Conservation (phyloP, 2,329 filamentous ascomycete genomes). For the Rhynchosporium graminicola region DNA sequence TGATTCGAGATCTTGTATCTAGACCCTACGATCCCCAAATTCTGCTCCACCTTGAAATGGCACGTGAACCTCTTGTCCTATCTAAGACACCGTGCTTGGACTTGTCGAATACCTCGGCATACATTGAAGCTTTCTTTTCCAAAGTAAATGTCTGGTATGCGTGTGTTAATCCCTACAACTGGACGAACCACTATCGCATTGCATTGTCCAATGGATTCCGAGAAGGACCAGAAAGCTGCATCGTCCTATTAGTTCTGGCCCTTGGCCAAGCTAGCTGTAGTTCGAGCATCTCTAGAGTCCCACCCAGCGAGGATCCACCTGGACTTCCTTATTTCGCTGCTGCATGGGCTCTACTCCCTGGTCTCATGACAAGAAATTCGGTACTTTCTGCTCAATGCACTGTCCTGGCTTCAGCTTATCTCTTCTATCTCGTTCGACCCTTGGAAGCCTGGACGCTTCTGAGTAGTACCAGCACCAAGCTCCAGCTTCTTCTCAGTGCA, state of each 20-base stretch:
- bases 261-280: constrained; percentile 74
- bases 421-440: constrained; percentile 80
- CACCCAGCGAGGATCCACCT: constrained; percentile 69
- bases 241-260: constrained; percentile 75
- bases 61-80: constrained; percentile 70
- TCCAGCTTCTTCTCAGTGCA: constrained; percentile 75
- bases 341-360: constrained; percentile 75
- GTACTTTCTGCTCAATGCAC: constrained; percentile 79
- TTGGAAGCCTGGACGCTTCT: constrained; percentile 82
- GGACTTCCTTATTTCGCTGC: constrained; percentile 79
- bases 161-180: constrained; percentile 80
- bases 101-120: constrained; percentile 71
- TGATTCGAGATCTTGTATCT: constrained; percentile 76
- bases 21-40: constrained; percentile 78
- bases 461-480: constrained; percentile 77
- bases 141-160: constrained; percentile 85
- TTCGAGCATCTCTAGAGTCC: constrained; percentile 73
- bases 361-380: constrained; percentile 77
- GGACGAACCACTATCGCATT: constrained; percentile 73
- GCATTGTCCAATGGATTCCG: constrained; percentile 75
- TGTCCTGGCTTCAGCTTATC: constrained; percentile 76
- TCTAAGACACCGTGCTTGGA: constrained; percentile 68
- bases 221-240: constrained; percentile 79
- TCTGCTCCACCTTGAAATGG: constrained; percentile 80
- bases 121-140: constrained; percentile 79